Evolutionary conservation across 2,329 filamentous ascomycete species (phyloP), one percentile per base, ranked within the genome.

Genomic region (Leptographium radiaticola): DNA sequence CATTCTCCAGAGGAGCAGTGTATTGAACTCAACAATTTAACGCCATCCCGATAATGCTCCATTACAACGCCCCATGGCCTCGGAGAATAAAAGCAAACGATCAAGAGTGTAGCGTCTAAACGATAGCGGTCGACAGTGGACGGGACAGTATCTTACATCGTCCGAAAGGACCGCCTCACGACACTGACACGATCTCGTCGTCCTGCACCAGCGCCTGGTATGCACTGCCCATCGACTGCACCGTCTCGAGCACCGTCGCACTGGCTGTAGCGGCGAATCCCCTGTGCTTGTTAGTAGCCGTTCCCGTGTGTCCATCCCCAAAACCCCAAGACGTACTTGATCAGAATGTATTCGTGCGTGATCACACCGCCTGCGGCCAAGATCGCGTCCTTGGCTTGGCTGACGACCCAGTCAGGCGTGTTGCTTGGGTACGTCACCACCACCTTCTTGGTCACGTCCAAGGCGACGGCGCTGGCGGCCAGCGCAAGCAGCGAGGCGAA

Each of bases 251-350:
- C 20, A 82, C 77, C 61, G 81, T 80, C 55, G 80, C 79, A 1
- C 88, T 82, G 38, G 84, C 83, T 58, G 84, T 81, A 51, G 84
- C 86, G 36, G 87, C 80, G 66, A 94, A 93, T 48, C 84, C 88
- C 71, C 87, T 93, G 12, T 13, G 16, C 11, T 43, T 8, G 47
- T 15, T 15, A 61, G 12, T 8, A 48, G 53, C 33, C 46, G 18
- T 20, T 16, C 18, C 20, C 38, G 5, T 20, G 18, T 20, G 16
- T 36, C 20, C 38, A 16, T 20, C 15, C 16, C 15, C 2, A 4
- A 25, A 6, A 18, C 16, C 50, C 10, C 5, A 46, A 20, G 34
- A 60, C 82, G 65, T 76, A 89, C 84, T 81, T 79, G 67, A 84
- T 79, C 55, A 83, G 65, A 48, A 71, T 70, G 68, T 88, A 93